Evolutionary conservation across 768 basidiomycete genomes (phyloP).

Genomic region (Amanita jacksonii): DNA sequence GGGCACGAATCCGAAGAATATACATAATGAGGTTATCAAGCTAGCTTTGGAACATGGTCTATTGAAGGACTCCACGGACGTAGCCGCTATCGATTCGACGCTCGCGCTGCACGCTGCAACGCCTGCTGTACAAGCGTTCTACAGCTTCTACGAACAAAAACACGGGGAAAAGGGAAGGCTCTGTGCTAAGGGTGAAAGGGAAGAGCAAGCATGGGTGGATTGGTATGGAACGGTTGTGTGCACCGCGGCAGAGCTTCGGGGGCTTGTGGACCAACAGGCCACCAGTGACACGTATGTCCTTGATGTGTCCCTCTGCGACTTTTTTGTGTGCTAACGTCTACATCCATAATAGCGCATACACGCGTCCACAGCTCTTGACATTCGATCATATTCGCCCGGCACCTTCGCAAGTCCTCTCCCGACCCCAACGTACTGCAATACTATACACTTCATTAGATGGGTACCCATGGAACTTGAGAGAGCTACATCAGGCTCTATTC

Average conservation of each 20-base stretch:
- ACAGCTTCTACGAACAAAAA: constrained; percentile 51
- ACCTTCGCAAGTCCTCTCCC: constrained; percentile 31
- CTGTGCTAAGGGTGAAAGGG: constrained; percentile 14
- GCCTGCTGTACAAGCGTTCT: constrained; percentile 80
- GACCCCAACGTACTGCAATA: constrained; percentile 56
- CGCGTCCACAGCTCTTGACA: constrained; percentile 44
- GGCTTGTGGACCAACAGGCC: constrained; percentile 41
- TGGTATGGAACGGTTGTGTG: constrained; percentile 76
- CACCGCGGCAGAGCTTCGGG: constrained; percentile 48
- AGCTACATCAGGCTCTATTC: constrained; percentile 58
- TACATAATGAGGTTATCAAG: constrained; percentile 46
- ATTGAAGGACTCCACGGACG: constrained; percentile 37
- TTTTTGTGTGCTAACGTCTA: constrained; percentile 1
- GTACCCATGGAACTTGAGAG: constrained; percentile 52
- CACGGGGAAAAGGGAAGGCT: constrained; percentile 13
- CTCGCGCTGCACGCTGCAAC: constrained; percentile 71
- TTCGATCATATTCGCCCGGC: constrained; percentile 72
- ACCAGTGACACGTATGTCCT: constrained; percentile 18
- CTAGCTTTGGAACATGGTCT: constrained; percentile 37
- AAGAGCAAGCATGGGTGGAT: constrained; percentile 64
- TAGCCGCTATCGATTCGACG: constrained; percentile 56
- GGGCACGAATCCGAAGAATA: constrained; percentile 30
- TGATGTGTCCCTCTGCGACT: background rate
- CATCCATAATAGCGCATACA: constrained; percentile 14
- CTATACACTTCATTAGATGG: constrained; percentile 59